Base-by-base conservation (phyloP, 495 filamentous ascomycete species). In the Aspergillus sparsus region DNA sequence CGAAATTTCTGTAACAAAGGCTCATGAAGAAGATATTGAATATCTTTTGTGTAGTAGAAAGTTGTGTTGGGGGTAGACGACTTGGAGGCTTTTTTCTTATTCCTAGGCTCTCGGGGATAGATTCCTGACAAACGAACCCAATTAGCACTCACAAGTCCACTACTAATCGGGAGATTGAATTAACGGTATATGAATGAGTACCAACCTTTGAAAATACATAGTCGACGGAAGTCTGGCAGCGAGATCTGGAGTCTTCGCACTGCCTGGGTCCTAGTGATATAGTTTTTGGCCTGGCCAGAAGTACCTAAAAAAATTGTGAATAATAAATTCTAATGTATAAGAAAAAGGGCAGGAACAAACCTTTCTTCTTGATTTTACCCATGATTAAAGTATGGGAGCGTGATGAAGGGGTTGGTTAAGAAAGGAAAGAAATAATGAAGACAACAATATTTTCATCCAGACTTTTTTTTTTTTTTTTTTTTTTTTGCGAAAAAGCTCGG, bases 21-120 rank as follows among this genome's bases (percentile, higher is more conserved):
- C 74, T 98, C 94, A 73, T 98, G 94, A 52, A 97, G 87, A 31
- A 98, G 86, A 65, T 96, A 98, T 75, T 97, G 92, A 68, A 98
- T 96, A 71, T 98, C 94, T 80, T 94, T 96, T 66, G 93, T 90
- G 80, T 98, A 98, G 83, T 98, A 98, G 79, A 97, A 98, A 58
- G 95, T 98, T 13, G 94, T 98, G 46, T 87, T 89, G 41, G 88
- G 85, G 2, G 90, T 97, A 46, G 90, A 84, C 54, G 89, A 89
- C 75, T 96, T 97, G 66, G 90, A 90, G 45, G 87, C 94, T 82
- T 96, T 97, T 80, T 94, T 97, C 83, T 92, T 96, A 73, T 87
- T 96, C 56, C 94, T 83, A 39, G 94, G 94, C 79, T 98, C 95
- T 71, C 94, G 87, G 59, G 94, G 94, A 74, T 97, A 98, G 62